Percentiles rank a stretch among this genome's conserved stretches.
phyloP scores from a whole-genome alignment of 2,329 filamentous ascomycete species.

The Venturia asperata region DNA sequence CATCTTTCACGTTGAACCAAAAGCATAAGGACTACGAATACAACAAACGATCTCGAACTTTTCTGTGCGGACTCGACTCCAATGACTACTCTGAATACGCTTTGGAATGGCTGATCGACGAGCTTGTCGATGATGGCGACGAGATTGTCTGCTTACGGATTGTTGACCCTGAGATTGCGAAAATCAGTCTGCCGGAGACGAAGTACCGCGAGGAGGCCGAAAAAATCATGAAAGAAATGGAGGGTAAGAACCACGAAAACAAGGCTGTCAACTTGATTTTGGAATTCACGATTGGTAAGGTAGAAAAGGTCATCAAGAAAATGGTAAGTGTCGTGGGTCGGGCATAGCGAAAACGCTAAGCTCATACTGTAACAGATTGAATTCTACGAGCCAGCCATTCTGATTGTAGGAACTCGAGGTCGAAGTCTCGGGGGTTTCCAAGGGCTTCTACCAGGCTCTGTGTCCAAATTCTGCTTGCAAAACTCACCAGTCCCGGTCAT shows the following conservation, averaged over 20 bases:
- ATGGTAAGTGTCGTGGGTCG: constrained; percentile 52
- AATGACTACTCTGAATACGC: constrained; percentile 90
- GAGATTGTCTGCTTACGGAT: constrained; percentile 87
- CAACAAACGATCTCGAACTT: constrained; percentile 73
- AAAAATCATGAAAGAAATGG: constrained; percentile 65
- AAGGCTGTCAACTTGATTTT: constrained; percentile 79
- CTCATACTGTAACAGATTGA: constrained; percentile 56
- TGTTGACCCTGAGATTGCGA: constrained; percentile 72
- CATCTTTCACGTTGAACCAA: constrained; percentile 72
- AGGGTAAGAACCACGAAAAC: constrained; percentile 72
- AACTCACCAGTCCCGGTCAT: constrained; percentile 91
- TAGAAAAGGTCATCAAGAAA: constrained; percentile 83
- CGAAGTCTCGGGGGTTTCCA: constrained; percentile 80
- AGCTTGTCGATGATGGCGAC: constrained; percentile 87
- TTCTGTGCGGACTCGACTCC: constrained; percentile 84
- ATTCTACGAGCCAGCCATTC: constrained; percentile 83
- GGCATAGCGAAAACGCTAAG: not conserved
- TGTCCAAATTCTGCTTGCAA: constrained; percentile 91
- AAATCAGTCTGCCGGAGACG: constrained; percentile 57
- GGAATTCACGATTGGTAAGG: constrained; percentile 82
- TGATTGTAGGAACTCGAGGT: constrained; percentile 83
- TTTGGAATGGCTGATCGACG: constrained; percentile 84
- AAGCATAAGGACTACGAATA: constrained; percentile 82
- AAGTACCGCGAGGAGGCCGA: constrained; percentile 71
- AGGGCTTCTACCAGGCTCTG: constrained; percentile 77